phyloP scores from a whole-genome alignment of 495 filamentous ascomycete genomes.

The Cercophora scortea region DNA sequence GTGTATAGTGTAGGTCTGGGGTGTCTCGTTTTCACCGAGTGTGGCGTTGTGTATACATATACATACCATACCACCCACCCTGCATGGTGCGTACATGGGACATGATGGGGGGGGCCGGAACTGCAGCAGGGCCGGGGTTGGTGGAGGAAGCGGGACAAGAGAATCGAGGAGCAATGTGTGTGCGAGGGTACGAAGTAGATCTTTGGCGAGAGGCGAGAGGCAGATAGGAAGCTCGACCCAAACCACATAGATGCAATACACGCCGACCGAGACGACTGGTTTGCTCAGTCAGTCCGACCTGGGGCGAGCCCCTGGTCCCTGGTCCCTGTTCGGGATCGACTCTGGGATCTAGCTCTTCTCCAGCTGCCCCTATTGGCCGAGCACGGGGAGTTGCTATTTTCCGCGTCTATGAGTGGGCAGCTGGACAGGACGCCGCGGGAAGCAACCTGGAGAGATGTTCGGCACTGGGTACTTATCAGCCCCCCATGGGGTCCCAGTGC shows the following conservation, averaged over 20 bases:
- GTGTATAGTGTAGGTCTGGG: neutral
- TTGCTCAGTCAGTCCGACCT: neutral
- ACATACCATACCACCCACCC: neutral
- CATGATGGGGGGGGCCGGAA: neutral
- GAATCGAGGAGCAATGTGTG: neutral
- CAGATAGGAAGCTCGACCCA: neutral
- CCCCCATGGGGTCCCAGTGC: neutral
- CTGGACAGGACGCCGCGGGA: neutral
- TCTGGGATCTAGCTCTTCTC: neutral
- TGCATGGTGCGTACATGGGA: neutral
- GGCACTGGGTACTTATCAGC: neutral
- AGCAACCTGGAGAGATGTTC: neutral
- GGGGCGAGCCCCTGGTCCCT: neutral
- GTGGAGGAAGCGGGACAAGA: neutral
- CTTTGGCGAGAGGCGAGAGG: neutral
- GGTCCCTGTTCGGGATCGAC: neutral
- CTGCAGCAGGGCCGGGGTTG: neutral
- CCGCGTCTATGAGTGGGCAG: neutral
- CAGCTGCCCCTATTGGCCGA: neutral
- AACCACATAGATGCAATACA: too few species aligned
- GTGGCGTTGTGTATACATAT: neutral
- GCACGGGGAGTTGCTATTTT: conserved; percentile 1
- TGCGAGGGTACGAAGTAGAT: neutral
- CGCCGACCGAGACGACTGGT: too few species aligned
- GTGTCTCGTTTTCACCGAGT: neutral